phyloP scores from a whole-genome alignment of 1,139 yeast species.

The Kluyveromyces marxianus region DNA sequence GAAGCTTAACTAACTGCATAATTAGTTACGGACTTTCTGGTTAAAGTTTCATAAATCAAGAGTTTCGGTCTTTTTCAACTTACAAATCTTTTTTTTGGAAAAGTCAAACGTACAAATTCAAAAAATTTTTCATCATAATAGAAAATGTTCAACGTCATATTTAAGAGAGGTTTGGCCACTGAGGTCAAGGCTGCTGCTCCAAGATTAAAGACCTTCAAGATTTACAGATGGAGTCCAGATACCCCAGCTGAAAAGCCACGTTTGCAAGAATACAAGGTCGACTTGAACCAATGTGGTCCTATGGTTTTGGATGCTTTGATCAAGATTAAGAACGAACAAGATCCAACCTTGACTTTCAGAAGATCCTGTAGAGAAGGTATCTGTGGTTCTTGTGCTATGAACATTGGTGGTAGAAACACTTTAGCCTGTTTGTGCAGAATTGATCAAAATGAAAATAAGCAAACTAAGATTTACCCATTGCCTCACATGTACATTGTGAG shows the following conservation, averaged over 20 bases:
- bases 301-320: conserved; percentile 94
- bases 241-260: conserved; percentile 88
- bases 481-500: conserved; percentile 98
- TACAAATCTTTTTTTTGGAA: too few species aligned
- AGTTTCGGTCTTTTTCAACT: too few species aligned
- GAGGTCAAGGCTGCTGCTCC: conserved; percentile 37
- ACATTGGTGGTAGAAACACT: conserved; percentile 95
- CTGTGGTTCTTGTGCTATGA: conserved; percentile 99
- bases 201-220: conserved; percentile 73
- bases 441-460: conserved; percentile 68
- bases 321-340: conserved; percentile 94
- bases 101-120: too few species aligned
- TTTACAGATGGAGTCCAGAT: conserved; percentile 98
- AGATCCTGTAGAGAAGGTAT: conserved; percentile 99
- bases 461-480: conserved; percentile 85
- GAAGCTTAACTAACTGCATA: too few species aligned
- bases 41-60: too few species aligned
- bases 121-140: too few species aligned
- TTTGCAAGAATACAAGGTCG: conserved; percentile 76
- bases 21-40: too few species aligned
- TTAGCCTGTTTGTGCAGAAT: conserved; percentile 94
- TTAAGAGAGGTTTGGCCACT: conserved; percentile 27
- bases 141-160: conserved; percentile 7
- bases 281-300: conserved; percentile 90
- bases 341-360: conserved; percentile 89